Percentiles rank a stretch among this genome's conserved stretches.
These are phyloP conservation scores for Chlamydomonas asymmetrica DNA, from an alignment of 139 green algal species.

Conservation along the genomic window DNA sequence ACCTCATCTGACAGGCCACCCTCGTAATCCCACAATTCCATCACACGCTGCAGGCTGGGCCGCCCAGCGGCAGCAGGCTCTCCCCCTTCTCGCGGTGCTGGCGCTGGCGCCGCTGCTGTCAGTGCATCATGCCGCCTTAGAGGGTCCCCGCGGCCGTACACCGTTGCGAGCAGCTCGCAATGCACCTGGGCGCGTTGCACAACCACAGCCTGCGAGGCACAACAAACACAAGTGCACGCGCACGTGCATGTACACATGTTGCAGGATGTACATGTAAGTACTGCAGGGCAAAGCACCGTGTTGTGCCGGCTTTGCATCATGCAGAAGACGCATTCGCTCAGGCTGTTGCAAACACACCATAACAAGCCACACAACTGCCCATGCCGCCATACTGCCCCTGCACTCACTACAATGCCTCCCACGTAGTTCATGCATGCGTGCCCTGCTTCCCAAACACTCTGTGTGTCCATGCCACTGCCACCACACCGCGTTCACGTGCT, in stretches of 20 bases:
- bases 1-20: slow-evolving; percentile 46
- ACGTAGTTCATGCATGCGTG: too few relatives aligned
- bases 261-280: too few relatives aligned
- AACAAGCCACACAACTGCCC: too few relatives aligned
- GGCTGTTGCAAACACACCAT: too few relatives aligned
- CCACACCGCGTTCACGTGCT: too few relatives aligned
- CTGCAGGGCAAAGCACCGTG: too few relatives aligned
- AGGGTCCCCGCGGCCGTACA: slow-evolving; percentile 30
- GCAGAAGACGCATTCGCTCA: too few relatives aligned
- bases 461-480: too few relatives aligned
- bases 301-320: neutral
- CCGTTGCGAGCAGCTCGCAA: slow-evolving; percentile 55
- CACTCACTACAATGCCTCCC: too few relatives aligned
- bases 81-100: too few relatives aligned
- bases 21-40: slow-evolving; percentile 80
- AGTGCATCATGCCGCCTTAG: slow-evolving; percentile 14
- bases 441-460: neutral
- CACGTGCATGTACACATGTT: too few relatives aligned
- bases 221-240: neutral
- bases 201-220: slow-evolving; percentile 34
- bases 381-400: too few relatives aligned
- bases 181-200: slow-evolving; percentile 64
- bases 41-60: slow-evolving; percentile 35
- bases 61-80: neutral
- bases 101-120: neutral